These are phyloP conservation scores for Phytophthora chlamydospora DNA, from an alignment of 352 stramenopile genomes.

Conservation along the genomic window DNA sequence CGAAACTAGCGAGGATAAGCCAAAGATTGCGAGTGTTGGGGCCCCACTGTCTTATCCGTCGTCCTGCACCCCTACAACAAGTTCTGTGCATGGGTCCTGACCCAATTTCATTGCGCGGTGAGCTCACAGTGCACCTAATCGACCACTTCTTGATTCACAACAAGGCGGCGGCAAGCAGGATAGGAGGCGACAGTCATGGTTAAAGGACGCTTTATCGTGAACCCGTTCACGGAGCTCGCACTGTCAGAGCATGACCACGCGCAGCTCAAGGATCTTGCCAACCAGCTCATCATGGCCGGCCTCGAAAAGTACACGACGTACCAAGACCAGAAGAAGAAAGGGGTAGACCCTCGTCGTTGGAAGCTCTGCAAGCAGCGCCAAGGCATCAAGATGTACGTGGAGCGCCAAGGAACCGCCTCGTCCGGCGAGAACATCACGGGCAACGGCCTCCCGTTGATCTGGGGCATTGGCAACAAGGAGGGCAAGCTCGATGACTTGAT, in stretches of 20 bases:
- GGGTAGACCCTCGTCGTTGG: constrained; percentile 38
- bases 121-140: too few species aligned
- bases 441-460: constrained; percentile 40
- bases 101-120: constrained; percentile 3
- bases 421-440: constrained; percentile 25
- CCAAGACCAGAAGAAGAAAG: constrained; percentile 27
- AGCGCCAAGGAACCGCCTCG: constrained; percentile 18
- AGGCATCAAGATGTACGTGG: constrained; percentile 41
- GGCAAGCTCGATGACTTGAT: constrained; percentile 55
- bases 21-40: too few species aligned
- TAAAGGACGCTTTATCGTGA: constrained; percentile 40
- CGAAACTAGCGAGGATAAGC: constrained; percentile 2
- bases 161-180: neutral
- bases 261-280: constrained; percentile 34
- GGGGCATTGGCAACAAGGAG: constrained; percentile 39
- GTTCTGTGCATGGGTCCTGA: constrained; percentile 6
- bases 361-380: constrained; percentile 52
- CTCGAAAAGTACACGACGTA: constrained; percentile 34
- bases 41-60: constrained; percentile 14
- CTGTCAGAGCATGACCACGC: constrained; percentile 26
- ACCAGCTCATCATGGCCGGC: constrained; percentile 28
- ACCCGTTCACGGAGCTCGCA: constrained; percentile 31
- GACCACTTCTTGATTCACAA: constrained; percentile 16
- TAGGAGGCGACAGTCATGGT: constrained; percentile 11
- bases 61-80: neutral